Base-by-base conservation (phyloP, 1,284 basidiomycete genomes). In the Sphagnurus paluster region DNA sequence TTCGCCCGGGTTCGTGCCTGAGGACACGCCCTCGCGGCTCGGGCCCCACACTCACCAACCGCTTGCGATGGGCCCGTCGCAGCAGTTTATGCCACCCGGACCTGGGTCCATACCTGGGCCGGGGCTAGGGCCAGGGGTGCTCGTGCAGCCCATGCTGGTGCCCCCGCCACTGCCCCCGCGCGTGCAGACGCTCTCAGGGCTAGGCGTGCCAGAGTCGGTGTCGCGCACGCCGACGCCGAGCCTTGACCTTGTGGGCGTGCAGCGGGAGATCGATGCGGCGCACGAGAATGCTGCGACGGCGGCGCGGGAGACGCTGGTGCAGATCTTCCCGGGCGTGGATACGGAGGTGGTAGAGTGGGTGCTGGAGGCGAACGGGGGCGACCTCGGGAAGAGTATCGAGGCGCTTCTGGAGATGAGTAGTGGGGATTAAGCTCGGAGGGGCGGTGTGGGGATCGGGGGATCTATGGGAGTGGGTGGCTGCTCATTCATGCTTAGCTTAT, bases 331-430 rank as follows among this genome's bases (percentile, higher is more conserved):
- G 1, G 67, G 66, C 5, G 73, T 89, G 54, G 93, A 95, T 59
- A 63, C 66, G 41, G 93, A 94, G 65, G 79, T 96, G 26, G 75
- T 92, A 39, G 89, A 93, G 54, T 86, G 81, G 76, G 91, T 97
- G 26, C 68, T 97, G 46, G 87, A 95, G 60, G 87, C 87, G 30
- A 92, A 92, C 56, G 80, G 80, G n/a, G 89, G 89, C 20, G 92
- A 97, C 68, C 62, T 96, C 48, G 93, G 91, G 44, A 80, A 80
- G 74, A 93, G 91, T 60, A 94, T 96, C 57, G 93, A 96, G 65
- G 79, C 76, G 43, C 62, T 93, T 46, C 68, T 93, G 58, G 90
- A 93, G 69, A 89, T 90, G 77, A 80, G 77, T 53, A 78, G 76
- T 48, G 77, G 74, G 39, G n/a, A n/a, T n/a, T n/a, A n/a, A n/a